phyloP scores from a whole-genome alignment of 192 early-diverging fungal genomes.

The Geranomyces variabilis region DNA sequence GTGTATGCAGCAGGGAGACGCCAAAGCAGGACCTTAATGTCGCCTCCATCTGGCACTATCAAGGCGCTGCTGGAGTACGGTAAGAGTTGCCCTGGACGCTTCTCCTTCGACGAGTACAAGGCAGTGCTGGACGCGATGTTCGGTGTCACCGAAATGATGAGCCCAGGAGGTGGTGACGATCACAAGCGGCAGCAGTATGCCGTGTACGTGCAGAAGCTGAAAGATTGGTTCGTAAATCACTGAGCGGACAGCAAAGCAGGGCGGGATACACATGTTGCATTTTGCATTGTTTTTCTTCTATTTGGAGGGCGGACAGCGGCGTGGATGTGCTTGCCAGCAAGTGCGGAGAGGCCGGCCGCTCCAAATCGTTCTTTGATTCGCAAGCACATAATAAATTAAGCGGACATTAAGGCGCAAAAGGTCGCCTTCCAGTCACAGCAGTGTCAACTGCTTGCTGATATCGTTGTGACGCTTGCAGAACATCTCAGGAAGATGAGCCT shows the following conservation, averaged over 20 bases:
- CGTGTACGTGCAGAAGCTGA: constrained; percentile 17
- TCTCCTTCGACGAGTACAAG: constrained; percentile 82
- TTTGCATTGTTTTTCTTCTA: too few species aligned
- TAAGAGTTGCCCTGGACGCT: constrained; percentile 58
- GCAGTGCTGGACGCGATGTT: constrained; percentile 73
- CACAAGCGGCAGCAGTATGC: constrained; percentile 8
- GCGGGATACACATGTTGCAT: background rate
- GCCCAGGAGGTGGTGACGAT: constrained; percentile 14
- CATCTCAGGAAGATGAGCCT: too few species aligned
- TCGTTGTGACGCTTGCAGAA: too few species aligned
- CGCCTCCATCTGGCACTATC: background rate
- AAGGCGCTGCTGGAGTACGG: constrained; percentile 58
- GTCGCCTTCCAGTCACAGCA: too few species aligned
- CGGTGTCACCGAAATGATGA: background rate
- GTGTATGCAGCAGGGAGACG: too few species aligned
- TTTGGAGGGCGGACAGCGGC: too few species aligned
- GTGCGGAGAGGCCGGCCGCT: too few species aligned
- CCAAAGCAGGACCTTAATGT: background rate
- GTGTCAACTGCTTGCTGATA: too few species aligned
- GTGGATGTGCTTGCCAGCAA: too few species aligned
- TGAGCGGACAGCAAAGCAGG: background rate
- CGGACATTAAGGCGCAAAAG: too few species aligned
- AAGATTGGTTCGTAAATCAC: constrained; percentile 44
- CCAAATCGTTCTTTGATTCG: too few species aligned
- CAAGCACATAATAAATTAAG: too few species aligned